Evolutionary conservation across 106 monocot species (phyloP).

Genomic region (Gastrodia elata): DNA sequence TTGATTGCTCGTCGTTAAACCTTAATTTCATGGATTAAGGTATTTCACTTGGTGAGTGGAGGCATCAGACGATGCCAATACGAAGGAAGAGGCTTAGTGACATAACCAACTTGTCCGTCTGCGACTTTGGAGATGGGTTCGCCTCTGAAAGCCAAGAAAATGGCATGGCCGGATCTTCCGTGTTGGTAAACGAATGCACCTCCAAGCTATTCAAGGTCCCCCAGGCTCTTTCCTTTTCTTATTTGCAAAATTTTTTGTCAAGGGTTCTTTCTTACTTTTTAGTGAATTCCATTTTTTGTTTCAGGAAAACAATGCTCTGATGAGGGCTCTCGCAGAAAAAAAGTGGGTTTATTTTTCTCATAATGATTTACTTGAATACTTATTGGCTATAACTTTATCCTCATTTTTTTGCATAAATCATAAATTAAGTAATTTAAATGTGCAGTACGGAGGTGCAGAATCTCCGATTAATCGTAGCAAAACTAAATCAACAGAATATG

Average conservation of each 20-base stretch:
- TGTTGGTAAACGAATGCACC: constrained; percentile 18
- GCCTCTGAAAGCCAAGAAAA: constrained; percentile 3
- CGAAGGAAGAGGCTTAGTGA: constrained; percentile 38
- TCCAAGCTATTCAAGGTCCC: constrained; percentile 24
- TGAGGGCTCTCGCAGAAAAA: constrained; percentile 37
- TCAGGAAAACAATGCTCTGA: constrained; percentile 44
- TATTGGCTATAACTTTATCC: not conserved
- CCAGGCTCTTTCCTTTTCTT: not conserved
- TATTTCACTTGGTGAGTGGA: constrained; percentile 1
- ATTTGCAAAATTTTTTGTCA: not conserved
- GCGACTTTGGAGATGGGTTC: not conserved
- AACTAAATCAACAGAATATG: constrained; percentile 45
- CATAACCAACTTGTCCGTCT: constrained; percentile 29
- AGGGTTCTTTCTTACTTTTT: not conserved
- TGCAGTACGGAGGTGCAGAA: constrained; percentile 47
- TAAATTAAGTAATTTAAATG: constrained; percentile 43
- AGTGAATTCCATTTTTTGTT: not conserved
- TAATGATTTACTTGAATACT: constrained; percentile 4
- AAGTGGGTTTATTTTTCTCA: constrained; percentile 31
- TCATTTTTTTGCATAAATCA: constrained; percentile 3
- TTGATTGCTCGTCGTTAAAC: not conserved
- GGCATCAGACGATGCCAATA: constrained; percentile 8
- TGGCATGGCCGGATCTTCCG: not conserved
- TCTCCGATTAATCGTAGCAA: constrained; percentile 25
- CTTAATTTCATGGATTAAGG: not conserved